Base-by-base conservation (phyloP, 179 eudicot genomes). In the Corrigiola litoralis region DNA sequence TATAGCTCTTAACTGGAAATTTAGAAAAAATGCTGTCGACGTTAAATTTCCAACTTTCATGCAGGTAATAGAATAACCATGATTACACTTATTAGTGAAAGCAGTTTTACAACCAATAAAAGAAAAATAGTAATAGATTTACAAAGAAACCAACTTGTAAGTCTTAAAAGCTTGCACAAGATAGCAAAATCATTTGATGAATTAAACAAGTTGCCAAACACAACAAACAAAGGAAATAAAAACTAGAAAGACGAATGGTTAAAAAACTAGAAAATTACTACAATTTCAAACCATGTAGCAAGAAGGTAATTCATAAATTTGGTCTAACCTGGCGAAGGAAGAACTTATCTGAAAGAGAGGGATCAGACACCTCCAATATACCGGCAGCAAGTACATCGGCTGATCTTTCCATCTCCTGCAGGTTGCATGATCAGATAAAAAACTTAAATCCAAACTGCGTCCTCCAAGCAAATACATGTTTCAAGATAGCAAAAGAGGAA, bases 301-400 rank as follows among this genome's bases (percentile, higher is more conserved):
- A n/a, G n/a, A n/a, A n/a, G n/a, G n/a, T n/a, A 7, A 33, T 54
- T 4, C 37, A 44, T 63, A 51, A 33, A 46, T 17, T 11, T 44
- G 51, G 63, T 75, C 83, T 36, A 77, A 94, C 99, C 97, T 94
- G 94, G 58, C 95, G 97, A 78, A 94, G 84, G 75, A 83, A 94
- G 82, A 74, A 94, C 82, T 77, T 94, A 79, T 84, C 84, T 37
- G 95, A 84, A 61, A 90, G 99, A 57, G 88, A 67, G 20, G 99
- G 99, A 55, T 90, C 96, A 51, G 99, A 85, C 80, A 90, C 81
- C 76, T 94, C 99, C 56, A 94, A 85, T 66, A 90, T 75, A 69
- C 97, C 99, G 7, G 97, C 99, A 62, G 99, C 97, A 71, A 90
- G 96, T 70, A 94, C 89, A 90, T 94, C 99, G 72, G 99, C 90